Evolutionary conservation across 2,329 filamentous ascomycete species (phyloP).

Genomic region (Talaromyces sp.): DNA sequence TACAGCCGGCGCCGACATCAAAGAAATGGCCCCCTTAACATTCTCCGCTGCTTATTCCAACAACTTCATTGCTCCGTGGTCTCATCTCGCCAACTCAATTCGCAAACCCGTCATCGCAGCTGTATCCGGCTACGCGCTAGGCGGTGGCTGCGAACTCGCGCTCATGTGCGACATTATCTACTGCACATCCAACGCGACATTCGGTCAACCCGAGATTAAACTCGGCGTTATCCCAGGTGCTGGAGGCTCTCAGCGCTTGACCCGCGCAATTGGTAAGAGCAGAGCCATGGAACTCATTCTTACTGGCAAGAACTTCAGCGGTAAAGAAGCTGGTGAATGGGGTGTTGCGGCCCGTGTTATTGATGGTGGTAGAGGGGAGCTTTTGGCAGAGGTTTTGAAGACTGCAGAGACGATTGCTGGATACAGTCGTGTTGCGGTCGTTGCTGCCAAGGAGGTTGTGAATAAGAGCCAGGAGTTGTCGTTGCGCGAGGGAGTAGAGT

Average conservation of each 20-base stretch:
- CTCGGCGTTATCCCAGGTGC: slow-evolving; percentile 89
- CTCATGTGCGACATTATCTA: slow-evolving; percentile 98
- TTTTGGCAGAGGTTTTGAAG: slow-evolving; percentile 76
- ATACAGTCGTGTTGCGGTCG: slow-evolving; percentile 81
- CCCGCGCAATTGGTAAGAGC: slow-evolving; percentile 76
- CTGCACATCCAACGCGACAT: slow-evolving; percentile 79
- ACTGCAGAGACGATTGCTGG: slow-evolving; percentile 87
- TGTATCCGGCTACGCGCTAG: slow-evolving; percentile 90
- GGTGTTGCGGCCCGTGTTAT: slow-evolving; percentile 84
- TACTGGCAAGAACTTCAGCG: slow-evolving; percentile 79
- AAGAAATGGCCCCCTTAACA: slow-evolving; percentile 92
- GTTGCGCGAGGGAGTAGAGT: slow-evolving; percentile 88
- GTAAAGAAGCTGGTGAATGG: slow-evolving; percentile 83
- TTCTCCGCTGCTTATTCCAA: slow-evolving; percentile 84
- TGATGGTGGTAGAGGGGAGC: slow-evolving; percentile 68
- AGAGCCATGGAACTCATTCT: slow-evolving; percentile 90
- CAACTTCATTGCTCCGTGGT: slow-evolving; percentile 96
- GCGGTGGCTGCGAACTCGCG: slow-evolving; percentile 92
- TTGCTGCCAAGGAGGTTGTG: slow-evolving; percentile 95
- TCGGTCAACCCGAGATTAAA: slow-evolving; percentile 97
- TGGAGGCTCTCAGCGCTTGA: slow-evolving; percentile 85
- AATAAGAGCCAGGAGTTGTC: slow-evolving; percentile 96
- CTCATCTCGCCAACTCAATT: slow-evolving; percentile 73
- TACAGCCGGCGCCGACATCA: slow-evolving; percentile 88
- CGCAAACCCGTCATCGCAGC: slow-evolving; percentile 95